Evolutionary conservation across 1,139 yeast species (phyloP).

Genomic region (Yamadazyma taylorii): DNA sequence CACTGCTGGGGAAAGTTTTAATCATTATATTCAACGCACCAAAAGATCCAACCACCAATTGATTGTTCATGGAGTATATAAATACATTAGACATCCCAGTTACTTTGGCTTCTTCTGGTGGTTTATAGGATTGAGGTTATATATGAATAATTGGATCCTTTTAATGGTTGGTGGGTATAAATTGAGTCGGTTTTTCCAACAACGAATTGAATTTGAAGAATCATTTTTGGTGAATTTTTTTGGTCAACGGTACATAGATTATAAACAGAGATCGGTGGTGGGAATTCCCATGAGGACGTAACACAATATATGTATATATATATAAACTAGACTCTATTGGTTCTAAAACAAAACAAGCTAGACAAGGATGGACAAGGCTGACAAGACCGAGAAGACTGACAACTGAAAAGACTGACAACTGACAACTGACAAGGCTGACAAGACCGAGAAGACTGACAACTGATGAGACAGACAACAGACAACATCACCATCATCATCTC

Average conservation of each 20-base stretch:
- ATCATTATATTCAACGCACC: constrained; percentile 67
- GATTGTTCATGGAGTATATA: constrained; percentile 74
- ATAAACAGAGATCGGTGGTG: constrained; percentile 49
- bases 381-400: no score
- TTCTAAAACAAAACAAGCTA: background rate
- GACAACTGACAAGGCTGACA: no score
- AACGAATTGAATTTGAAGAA: constrained; percentile 74
- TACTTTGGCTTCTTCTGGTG: constrained; percentile 92
- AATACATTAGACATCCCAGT: constrained; percentile 76
- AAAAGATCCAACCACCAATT: constrained; percentile 58
- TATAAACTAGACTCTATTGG: constrained; percentile 24
- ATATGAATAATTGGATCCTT: constrained; percentile 53
- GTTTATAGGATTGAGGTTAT: constrained; percentile 83
- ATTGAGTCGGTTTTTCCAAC: constrained; percentile 66
- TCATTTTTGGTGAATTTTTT: constrained; percentile 61
- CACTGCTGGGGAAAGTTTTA: constrained; percentile 85
- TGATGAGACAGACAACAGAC: no score
- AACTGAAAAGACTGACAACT: no score
- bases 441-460: no score
- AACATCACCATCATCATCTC: no score
- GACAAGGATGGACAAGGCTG: no score
- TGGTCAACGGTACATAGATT: constrained; percentile 59
- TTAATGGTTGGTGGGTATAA: constrained; percentile 28
- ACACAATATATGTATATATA: no score
- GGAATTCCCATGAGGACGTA: no score